Evolutionary conservation across 768 basidiomycete genomes (phyloP).

Genomic region (Ramaria sp.): DNA sequence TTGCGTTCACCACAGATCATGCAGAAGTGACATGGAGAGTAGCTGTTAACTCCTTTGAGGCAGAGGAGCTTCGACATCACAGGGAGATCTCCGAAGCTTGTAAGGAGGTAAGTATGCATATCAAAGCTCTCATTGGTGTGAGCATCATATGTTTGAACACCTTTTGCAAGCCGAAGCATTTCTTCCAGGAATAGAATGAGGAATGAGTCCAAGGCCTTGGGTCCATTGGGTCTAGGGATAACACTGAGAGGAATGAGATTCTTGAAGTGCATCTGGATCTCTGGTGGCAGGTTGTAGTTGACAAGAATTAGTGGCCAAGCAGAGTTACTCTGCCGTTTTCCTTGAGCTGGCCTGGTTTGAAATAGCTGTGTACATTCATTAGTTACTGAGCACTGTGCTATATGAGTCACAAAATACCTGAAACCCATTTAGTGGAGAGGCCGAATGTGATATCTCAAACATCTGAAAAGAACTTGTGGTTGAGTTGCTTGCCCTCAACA

Average conservation of each 20-base stretch:
- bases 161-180: no score
- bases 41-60: no score
- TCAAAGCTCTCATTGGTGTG: no score
- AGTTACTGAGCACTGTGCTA: no score
- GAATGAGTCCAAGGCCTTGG: slow-evolving; percentile 14
- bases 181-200: slow-evolving; percentile 11
- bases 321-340: neutral
- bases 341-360: neutral
- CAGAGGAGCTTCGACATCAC: no score
- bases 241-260: slow-evolving; percentile 14
- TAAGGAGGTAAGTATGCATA: no score
- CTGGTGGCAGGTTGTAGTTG: slow-evolving; percentile 15
- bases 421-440: slow-evolving; percentile 34
- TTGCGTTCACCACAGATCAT: slow-evolving; percentile 23
- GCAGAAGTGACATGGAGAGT: no score
- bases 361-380: no score
- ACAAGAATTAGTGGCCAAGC: slow-evolving; percentile 14
- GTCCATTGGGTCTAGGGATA: slow-evolving; percentile 15
- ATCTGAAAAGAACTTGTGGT: slow-evolving; percentile 27
- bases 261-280: slow-evolving; percentile 11
- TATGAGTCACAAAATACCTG: no score
- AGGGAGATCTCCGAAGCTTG: no score
- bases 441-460: slow-evolving; percentile 31
- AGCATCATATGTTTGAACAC: no score
- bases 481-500: slow-evolving; percentile 17